Conservation (phyloP, 2,329 filamentous ascomycete genomes). For the Cryoendolithus antarcticus region DNA sequence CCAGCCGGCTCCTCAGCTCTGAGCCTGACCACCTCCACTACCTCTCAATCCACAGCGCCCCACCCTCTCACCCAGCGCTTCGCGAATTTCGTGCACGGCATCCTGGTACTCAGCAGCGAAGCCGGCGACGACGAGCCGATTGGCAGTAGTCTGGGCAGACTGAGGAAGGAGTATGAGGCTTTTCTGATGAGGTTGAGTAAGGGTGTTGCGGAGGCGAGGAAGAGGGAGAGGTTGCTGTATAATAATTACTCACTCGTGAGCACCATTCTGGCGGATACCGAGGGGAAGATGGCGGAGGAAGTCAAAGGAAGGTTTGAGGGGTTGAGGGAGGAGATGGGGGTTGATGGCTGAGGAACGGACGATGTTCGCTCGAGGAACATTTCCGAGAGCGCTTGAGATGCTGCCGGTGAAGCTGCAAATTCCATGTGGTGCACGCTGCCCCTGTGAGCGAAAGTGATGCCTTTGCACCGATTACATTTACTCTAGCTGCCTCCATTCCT, state of each 20-base stretch:
- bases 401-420: too few species aligned
- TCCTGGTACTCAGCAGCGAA: conserved; percentile 72
- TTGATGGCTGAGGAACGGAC: too few species aligned
- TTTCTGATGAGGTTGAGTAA: conserved; percentile 71
- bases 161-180: conserved; percentile 70
- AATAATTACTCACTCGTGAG: conserved; percentile 95
- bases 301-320: conserved; percentile 63
- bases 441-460: too few species aligned
- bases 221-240: conserved; percentile 75
- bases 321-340: conserved; percentile 29
- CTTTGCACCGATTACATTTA: too few species aligned
- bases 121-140: conserved; percentile 92
- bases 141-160: conserved; percentile 60
- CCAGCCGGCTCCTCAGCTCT: conserved; percentile 39
- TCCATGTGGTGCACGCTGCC: too few species aligned
- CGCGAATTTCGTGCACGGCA: conserved; percentile 77
- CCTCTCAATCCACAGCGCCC: conserved; percentile 63
- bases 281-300: conserved; percentile 61
- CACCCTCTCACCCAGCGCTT: conserved; percentile 93
- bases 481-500: too few species aligned
- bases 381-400: too few species aligned
- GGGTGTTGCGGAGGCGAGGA: conserved; percentile 62
- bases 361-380: too few species aligned
- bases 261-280: conserved; percentile 67
- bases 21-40: conserved; percentile 39